Conservation (phyloP, 352 stramenopile species). For the Pythium inflatum region DNA sequence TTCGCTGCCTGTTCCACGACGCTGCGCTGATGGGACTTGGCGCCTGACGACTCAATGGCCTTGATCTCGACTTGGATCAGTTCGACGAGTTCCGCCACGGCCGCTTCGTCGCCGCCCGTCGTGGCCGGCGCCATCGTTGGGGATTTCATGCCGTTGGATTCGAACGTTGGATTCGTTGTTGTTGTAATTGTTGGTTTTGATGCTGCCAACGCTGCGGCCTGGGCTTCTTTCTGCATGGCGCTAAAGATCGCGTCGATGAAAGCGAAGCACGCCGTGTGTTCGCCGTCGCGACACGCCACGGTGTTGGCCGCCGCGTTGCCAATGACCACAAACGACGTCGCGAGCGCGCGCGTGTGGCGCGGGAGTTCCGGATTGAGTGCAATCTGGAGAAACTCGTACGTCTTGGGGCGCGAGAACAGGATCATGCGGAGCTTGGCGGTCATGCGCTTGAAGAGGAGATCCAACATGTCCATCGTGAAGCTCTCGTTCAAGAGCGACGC, state of each 20-base stretch:
- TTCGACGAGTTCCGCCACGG: conserved; percentile 59
- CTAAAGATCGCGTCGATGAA: conserved; percentile 81
- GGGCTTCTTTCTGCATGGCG: conserved; percentile 61
- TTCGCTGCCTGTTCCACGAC: conserved; percentile 47
- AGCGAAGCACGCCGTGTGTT: conserved; percentile 51
- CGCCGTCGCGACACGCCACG: conserved; percentile 46
- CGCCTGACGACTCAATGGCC: conserved; percentile 72
- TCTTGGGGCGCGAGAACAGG: conserved; percentile 72
- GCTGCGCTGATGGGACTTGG: conserved; percentile 68
- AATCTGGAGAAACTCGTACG: conserved; percentile 71
- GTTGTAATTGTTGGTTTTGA: conserved; percentile 38
- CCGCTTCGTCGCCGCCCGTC: conserved; percentile 9
- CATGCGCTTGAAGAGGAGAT: conserved; percentile 88
- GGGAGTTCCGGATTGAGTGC: conserved; percentile 56
- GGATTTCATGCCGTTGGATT: background rate
- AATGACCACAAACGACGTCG: conserved; percentile 79
- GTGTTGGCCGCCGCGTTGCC: conserved; percentile 64
- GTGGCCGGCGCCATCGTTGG: conserved; percentile 11
- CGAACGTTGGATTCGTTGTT: background rate
- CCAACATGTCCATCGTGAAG: conserved; percentile 84
- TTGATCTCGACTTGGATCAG: conserved; percentile 79
- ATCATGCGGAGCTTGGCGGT: conserved; percentile 74
- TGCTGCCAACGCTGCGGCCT: conserved; percentile 1
- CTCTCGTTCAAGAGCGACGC: conserved; percentile 77
- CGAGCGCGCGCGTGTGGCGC: conserved; percentile 71